Conservation (phyloP, 1,284 basidiomycete genomes). For the Sporisorium exsertum region DNA sequence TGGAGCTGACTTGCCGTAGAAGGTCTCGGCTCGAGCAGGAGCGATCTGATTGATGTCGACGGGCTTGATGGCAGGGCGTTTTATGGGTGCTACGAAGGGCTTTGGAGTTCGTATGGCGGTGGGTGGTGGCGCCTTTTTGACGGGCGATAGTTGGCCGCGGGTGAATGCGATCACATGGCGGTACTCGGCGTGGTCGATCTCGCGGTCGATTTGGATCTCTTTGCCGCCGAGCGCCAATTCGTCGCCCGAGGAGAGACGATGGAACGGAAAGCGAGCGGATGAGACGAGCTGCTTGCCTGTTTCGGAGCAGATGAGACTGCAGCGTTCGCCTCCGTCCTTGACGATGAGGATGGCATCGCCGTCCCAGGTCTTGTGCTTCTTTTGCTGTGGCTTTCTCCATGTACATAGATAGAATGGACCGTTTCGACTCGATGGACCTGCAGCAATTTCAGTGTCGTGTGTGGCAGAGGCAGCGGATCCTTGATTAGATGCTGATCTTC, state of each 20-base stretch:
- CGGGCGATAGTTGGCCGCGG: constrained; percentile 35
- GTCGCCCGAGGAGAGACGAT: constrained; percentile 48
- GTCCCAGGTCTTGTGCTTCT: constrained; percentile 91
- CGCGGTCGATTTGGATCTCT: constrained; percentile 52
- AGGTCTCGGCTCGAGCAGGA: constrained; percentile 43
- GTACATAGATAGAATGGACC: constrained; percentile 63
- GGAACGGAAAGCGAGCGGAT: constrained; percentile 37
- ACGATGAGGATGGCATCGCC: constrained; percentile 70
- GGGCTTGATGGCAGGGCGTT: constrained; percentile 32
- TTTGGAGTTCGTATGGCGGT: constrained; percentile 34
- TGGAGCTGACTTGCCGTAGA: constrained; percentile 42
- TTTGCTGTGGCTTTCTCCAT: constrained; percentile 77
- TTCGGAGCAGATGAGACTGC: constrained; percentile 55
- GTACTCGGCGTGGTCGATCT: constrained; percentile 38
- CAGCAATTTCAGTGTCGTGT: background rate
- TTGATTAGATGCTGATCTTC: constrained; percentile 22
- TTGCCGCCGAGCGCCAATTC: constrained; percentile 55
- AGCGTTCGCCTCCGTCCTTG: constrained; percentile 44
- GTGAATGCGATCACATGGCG: constrained; percentile 33
- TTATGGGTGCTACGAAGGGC: constrained; percentile 35
- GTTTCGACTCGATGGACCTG: constrained; percentile 18
- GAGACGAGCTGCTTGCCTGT: constrained; percentile 52
- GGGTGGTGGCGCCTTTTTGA: constrained; percentile 31
- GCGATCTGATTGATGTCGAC: constrained; percentile 42
- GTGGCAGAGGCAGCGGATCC: background rate